Percentiles rank a stretch among this genome's conserved stretches.
Evolutionary conservation across 495 filamentous ascomycete genomes (phyloP).

Genomic region (Annulohypoxylon bovei): DNA sequence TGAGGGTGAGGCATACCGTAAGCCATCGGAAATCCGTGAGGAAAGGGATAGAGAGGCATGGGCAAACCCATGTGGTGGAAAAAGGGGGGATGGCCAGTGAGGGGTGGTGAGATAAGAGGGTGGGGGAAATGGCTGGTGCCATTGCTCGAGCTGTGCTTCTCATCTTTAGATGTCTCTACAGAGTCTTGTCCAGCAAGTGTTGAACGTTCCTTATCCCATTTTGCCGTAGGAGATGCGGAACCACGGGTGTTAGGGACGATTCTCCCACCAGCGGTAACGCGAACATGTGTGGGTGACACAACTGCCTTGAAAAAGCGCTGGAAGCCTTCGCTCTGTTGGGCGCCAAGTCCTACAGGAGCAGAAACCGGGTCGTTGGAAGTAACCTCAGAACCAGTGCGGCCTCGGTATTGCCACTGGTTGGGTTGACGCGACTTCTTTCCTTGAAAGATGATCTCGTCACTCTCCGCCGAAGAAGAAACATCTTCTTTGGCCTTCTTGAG

Average conservation of each 20-base stretch:
- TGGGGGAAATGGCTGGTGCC: slow-evolving; percentile 41
- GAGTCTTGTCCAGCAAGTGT: slow-evolving; percentile 28
- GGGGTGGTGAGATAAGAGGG: slow-evolving; percentile 24
- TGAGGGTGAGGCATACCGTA: slow-evolving; percentile 41
- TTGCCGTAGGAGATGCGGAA: slow-evolving; percentile 55
- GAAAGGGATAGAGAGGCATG: slow-evolving; percentile 41
- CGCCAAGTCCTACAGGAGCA: slow-evolving; percentile 54
- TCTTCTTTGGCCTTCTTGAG: slow-evolving; percentile 35
- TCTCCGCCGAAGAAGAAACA: slow-evolving; percentile 36
- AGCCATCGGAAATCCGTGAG: slow-evolving; percentile 43
- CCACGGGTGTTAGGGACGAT: slow-evolving; percentile 67
- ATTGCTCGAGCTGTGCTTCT: slow-evolving; percentile 10
- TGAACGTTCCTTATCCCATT: slow-evolving; percentile 51
- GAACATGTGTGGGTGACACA: slow-evolving; percentile 63
- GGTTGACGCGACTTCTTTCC: slow-evolving; percentile 36
- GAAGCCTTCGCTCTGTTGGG: slow-evolving; percentile 64
- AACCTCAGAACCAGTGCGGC: slow-evolving; percentile 51
- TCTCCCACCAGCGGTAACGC: slow-evolving; percentile 64
- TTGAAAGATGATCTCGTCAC: slow-evolving; percentile 36
- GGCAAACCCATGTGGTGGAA: slow-evolving; percentile 41
- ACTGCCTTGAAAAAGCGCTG: slow-evolving; percentile 66
- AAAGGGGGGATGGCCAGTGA: slow-evolving; percentile 10
- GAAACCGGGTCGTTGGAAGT: slow-evolving; percentile 52
- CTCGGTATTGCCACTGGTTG: slow-evolving; percentile 54
- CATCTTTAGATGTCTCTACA: slow-evolving; percentile 22